These are phyloP conservation scores for Podochytrium sp. DNA, from an alignment of 192 early-diverging fungal genomes.

Conservation along the genomic window DNA sequence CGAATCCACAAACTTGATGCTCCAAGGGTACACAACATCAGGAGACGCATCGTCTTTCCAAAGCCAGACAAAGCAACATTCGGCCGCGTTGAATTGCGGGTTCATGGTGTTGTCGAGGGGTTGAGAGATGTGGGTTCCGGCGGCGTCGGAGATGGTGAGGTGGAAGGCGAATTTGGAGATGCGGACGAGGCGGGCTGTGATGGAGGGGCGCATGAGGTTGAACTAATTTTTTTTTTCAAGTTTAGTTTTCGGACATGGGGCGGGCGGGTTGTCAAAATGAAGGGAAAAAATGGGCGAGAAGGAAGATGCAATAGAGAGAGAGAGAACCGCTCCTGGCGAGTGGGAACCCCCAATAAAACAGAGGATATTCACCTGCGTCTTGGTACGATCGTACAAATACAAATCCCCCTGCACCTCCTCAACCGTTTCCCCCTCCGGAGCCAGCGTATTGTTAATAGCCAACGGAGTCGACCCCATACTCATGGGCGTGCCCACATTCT, in stretches of 20 bases:
- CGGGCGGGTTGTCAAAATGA: neutral
- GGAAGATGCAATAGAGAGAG: neutral
- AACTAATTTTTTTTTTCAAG: too few relatives aligned
- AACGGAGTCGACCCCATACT: constrained; percentile 21
- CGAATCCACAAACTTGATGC: constrained; percentile 65
- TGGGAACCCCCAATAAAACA: too few relatives aligned
- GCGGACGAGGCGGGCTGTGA: constrained; percentile 33
- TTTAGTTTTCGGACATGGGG: too few relatives aligned
- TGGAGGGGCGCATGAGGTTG: constrained; percentile 21
- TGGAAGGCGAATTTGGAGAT: constrained; percentile 34
- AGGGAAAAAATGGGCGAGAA: neutral
- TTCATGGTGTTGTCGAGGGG: constrained; percentile 77
- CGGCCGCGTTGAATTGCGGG: constrained; percentile 72
- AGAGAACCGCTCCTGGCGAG: too few relatives aligned
- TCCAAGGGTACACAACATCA: constrained; percentile 72
- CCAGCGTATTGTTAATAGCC: constrained; percentile 2
- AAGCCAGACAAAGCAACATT: constrained; percentile 82
- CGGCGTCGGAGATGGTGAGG: constrained; percentile 32
- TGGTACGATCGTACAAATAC: constrained; percentile 65
- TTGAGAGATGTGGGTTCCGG: constrained; percentile 57
- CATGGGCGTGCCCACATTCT: constrained; percentile 10
- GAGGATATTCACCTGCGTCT: too few relatives aligned
- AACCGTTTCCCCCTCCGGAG: constrained; percentile 51
- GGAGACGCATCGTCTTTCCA: constrained; percentile 59
- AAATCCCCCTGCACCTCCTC: constrained; percentile 58